phyloP scores from a whole-genome alignment of 2,329 filamentous ascomycete genomes.

The Exophiala calicioides region DNA sequence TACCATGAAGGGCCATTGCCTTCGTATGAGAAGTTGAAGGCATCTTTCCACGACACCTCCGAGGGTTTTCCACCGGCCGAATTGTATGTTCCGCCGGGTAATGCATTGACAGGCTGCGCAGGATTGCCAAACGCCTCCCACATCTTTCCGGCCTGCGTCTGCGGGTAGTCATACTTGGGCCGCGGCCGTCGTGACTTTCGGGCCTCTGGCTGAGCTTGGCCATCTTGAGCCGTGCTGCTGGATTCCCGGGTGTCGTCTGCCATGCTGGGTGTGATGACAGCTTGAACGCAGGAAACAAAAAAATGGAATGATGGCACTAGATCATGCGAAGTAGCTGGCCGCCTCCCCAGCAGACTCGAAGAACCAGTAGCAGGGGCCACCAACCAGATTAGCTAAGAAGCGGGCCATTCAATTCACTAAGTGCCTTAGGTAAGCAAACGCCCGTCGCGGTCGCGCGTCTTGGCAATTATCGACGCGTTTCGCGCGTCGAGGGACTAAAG shows the following conservation, averaged over 20 bases:
- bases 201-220: constrained; percentile 9
- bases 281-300: constrained; percentile 5
- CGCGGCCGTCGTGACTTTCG: constrained; percentile 28
- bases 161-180: constrained; percentile 45
- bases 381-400: too few relatives aligned
- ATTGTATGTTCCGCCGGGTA: constrained; percentile 60
- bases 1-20: constrained; percentile 73
- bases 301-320: constrained; percentile 5
- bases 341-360: too few relatives aligned
- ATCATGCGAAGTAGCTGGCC: background rate
- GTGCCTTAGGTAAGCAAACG: too few relatives aligned
- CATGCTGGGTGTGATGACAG: constrained; percentile 34
- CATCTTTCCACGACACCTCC: constrained; percentile 44
- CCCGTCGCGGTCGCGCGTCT: too few relatives aligned
- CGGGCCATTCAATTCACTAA: too few relatives aligned
- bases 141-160: constrained; percentile 50
- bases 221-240: constrained; percentile 7
- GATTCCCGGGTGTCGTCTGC: constrained; percentile 42
- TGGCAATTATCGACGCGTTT: too few relatives aligned
- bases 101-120: constrained; percentile 53
- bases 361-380: too few relatives aligned
- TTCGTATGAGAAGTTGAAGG: constrained; percentile 56
- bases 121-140: constrained; percentile 51
- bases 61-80: constrained; percentile 59
- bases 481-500: too few relatives aligned